Evolutionary conservation across 768 basidiomycete genomes (phyloP), one percentile per base, ranked within the genome.

Genomic region (Termitomyces sp.): DNA sequence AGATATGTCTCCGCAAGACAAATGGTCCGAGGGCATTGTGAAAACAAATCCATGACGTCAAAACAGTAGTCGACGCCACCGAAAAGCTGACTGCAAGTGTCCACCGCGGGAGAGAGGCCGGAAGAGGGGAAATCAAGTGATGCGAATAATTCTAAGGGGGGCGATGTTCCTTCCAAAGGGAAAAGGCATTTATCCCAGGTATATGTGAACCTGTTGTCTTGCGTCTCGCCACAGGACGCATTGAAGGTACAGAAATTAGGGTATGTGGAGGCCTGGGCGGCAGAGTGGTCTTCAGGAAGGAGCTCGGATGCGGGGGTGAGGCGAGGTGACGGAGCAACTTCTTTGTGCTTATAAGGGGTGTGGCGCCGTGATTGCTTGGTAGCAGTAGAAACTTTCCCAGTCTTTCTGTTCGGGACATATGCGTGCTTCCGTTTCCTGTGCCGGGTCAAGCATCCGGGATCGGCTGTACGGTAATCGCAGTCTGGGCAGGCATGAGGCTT

Each of bases 391-490:
- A 48, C 11, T 32, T 54, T 46, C 1, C 44, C 16, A 7, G 38
- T 33, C 39, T 28, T 50, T 33, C 46, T 44, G 36, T 64, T 65
- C 6, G 66, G 63, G 16, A 59, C 55, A 52, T 73, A 71, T 6
- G 54, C 68, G 55, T 75, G 73, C 6, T 42, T 51, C 39, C 67
- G 65, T 65, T 75, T 75, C 51, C 68, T 71, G 63, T 76, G 75
- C 12, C 75, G 68, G 7, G 70, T 70, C 44, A 75, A 61, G n/a
- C 69, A 71, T 0, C 70, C 72, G 1, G 72, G 72, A 54, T 76
- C 74, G 6, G 68, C 59, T 3, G 70, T 70, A 8, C 64, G 59
- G 59, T 66, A 74, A 12, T 64, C 59, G 57, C 75, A 75, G 16
- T 66, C 59, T 0, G 69, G 67, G 60, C 74, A 76, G n/a, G 62